Base-by-base conservation (phyloP, 495 filamentous ascomycete species). In the Podospora tetraspora region DNA sequence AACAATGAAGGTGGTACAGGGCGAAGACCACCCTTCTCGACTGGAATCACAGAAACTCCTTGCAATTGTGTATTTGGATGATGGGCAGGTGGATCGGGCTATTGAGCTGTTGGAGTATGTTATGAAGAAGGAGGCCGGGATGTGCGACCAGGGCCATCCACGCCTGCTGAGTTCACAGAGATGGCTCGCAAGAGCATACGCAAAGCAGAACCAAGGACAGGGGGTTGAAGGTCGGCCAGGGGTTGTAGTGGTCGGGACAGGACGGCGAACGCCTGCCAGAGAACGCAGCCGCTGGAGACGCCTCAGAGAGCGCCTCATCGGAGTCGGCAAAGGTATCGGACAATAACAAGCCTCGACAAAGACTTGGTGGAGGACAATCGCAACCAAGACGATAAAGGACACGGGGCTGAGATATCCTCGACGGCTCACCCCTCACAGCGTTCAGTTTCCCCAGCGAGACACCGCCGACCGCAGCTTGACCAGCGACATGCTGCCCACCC, bases 91-190 rank as follows among this genome's bases (percentile, higher is more conserved):
- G 16, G 27, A 61, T 56, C 23, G 56, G 62, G 68, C 63, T 1
- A 43, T 66, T 29, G 12, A 23, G 10, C 43, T 69, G 29, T 43
- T 69, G 24, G 63, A 69, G 29, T 32, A 69, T 11, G 68, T 69
- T 7, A 59, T 69, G 13, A 69, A 63, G n/a, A 71, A 78, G 21
- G 0, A 5, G 25, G 5, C 64, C 65, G 30, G 66, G 12, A 70
- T 24, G n/a, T 72, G 61, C 34, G 59, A 32, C 59, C 64, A 76
- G 67, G 69, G 75, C 6, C 58, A 79, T 67, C 68, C 69, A 6
- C 29, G 43, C 62, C 73, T 73, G 63, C 73, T 78, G 32, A 27
- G 43, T 9, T 82, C 78, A 37, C 70, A 79, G 67, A 68, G 75
- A 59, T 52, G 22, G 22, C 78, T 82, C 23, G 79, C 72, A 71